These are phyloP conservation scores for Tetracladium marchalianum DNA, from an alignment of 495 filamentous ascomycete species.

Conservation along the genomic window DNA sequence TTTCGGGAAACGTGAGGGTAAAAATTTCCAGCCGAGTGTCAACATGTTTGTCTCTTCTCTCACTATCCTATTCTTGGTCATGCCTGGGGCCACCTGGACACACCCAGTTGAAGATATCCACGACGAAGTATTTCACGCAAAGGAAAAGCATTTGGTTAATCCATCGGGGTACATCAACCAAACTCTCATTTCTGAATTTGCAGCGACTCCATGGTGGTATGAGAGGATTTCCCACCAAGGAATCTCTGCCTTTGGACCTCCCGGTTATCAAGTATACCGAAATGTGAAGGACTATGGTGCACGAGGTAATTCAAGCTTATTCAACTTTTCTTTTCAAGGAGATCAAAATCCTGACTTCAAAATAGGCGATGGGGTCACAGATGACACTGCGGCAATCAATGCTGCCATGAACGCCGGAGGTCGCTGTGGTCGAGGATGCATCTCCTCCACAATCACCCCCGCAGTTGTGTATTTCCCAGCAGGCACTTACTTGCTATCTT, in stretches of 20 bases:
- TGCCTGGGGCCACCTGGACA: too few species aligned
- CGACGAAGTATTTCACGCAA: too few species aligned
- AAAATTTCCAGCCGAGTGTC: too few species aligned
- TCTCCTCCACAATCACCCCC: constrained; percentile 29
- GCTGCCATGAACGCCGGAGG: constrained; percentile 41
- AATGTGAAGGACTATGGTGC: constrained; percentile 18
- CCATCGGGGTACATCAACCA: too few species aligned
- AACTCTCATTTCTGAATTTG: too few species aligned
- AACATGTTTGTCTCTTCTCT: too few species aligned
- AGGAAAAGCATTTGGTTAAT: too few species aligned
- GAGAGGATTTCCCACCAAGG: constrained; percentile 23
- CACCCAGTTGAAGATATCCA: too few species aligned
- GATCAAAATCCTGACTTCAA: constrained; percentile 46
- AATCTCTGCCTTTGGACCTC: constrained; percentile 17
- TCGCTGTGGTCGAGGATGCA: constrained; percentile 35
- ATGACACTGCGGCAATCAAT: constrained; percentile 65
- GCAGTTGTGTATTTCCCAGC: constrained; percentile 19
- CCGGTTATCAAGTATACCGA: constrained; percentile 15
- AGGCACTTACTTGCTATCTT: constrained; percentile 51
- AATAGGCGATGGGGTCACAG: constrained; percentile 67
- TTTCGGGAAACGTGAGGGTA: too few species aligned
- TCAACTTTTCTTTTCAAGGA: constrained; percentile 25
- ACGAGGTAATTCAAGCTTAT: not conserved
- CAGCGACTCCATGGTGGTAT: constrained; percentile 9
- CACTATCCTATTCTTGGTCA: too few species aligned